Conservation (phyloP, 169 alveolate species). For the Eimeria maxima region DNA sequence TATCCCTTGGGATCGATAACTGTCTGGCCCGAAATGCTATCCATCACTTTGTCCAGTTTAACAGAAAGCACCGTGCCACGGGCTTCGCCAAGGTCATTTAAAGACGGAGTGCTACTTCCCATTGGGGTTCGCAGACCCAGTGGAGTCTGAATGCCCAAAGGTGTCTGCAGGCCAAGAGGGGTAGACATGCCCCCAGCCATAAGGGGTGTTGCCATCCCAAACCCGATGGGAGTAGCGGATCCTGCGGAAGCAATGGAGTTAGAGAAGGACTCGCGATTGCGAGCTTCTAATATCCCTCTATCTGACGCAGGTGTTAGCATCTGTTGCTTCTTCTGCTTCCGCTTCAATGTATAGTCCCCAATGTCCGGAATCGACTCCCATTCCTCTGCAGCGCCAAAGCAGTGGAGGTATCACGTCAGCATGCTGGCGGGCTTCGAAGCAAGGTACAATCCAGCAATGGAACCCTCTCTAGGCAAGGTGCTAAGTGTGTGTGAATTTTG, state of each 20-base stretch:
- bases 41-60: conserved; percentile 96
- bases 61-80: conserved; percentile 96
- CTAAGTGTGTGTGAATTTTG: background rate
- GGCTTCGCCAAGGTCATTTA: conserved; percentile 95
- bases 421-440: background rate
- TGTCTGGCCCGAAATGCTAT: conserved; percentile 96
- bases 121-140: conserved; percentile 91
- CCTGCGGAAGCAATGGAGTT: conserved; percentile 81
- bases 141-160: conserved; percentile 89
- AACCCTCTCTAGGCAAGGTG: background rate
- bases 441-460: background rate
- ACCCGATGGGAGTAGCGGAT: conserved; percentile 86
- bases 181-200: conserved; percentile 91
- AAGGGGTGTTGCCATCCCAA: conserved; percentile 86
- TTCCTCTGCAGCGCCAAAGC: conserved; percentile 89
- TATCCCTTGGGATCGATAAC: conserved; percentile 98
- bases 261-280: conserved; percentile 73
- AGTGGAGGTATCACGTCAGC: background rate
- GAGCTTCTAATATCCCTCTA: conserved; percentile 75
- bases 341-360: conserved; percentile 92
- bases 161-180: conserved; percentile 92
- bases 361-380: conserved; percentile 99
- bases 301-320: conserved; percentile 80
- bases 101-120: conserved; percentile 87
- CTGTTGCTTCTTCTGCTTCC: conserved; percentile 92